Evolutionary conservation across 305 asterid species (phyloP), one percentile per base, ranked within the genome.

Genomic region (Rubia occidens): DNA sequence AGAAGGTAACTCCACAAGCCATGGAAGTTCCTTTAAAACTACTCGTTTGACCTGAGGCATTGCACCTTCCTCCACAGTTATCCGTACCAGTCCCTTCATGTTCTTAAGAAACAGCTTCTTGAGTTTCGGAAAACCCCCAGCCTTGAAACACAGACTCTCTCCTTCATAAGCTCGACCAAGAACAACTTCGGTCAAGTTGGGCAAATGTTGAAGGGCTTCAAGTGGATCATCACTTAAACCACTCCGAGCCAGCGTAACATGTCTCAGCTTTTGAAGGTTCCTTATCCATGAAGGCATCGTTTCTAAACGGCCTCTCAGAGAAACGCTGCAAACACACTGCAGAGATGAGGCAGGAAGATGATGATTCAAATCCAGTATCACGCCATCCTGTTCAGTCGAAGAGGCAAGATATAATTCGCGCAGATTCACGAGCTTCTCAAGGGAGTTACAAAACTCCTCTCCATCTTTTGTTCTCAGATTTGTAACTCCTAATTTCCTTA

Each of bases 381-480:
- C 5, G 42, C 51, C 69, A 8, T 70, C 69, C 11, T 39, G 47
- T 5, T 18, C 11, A 4, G n/a, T 8, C 14, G 75, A 44, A 3
- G 0, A 0, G 45, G 44, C 11, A 26, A 63, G 73, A 20, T 21
- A 0, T 63, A 72, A 64, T 20, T 11, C 54, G 1, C 17, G 59
- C 44, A 74, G 74, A 15, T 35, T 69, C 24, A 18, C 44, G 15
- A 71, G 45, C 60, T 47, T 47, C 54, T 13, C 54, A 17, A 47
- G 54, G 54, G 54, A 47, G 54, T 47, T 11, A 47, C 54, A 47
- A 14, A 47, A 47, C n/a, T 47, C 54, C 1, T 47, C 44, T 21
- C 74, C 74, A 39, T 71, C 68, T 60, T 71, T 43, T 45, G 68
- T 61, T 71, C 62, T 60, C 15, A 71, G 4, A 17, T 43, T 43